Evolutionary conservation across 116 monocot species (phyloP).

Genomic region (Phalaenopsis hybrid): DNA sequence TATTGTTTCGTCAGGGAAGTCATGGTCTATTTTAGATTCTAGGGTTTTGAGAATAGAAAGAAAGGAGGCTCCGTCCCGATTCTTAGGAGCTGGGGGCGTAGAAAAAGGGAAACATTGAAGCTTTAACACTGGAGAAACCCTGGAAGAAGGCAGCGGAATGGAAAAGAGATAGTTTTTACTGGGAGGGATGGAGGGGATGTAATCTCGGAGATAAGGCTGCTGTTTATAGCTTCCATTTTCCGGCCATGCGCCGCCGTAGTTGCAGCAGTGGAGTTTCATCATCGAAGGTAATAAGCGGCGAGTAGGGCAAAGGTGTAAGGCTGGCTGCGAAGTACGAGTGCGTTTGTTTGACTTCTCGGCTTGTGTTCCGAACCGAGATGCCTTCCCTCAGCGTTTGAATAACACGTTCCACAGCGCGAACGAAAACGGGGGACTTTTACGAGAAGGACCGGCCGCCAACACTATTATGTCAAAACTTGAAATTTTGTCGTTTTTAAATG

Average conservation of each 20-base stretch:
- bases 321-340: no score
- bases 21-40: neutral
- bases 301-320: neutral
- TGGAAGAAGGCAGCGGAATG: neutral
- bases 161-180: neutral
- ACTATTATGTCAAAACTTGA: no score
- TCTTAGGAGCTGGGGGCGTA: neutral
- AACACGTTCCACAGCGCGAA: no score
- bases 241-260: neutral
- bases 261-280: slow-evolving; percentile 12
- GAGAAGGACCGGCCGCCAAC: no score
- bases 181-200: slow-evolving; percentile 2
- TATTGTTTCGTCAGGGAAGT: slow-evolving; percentile 11
- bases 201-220: neutral
- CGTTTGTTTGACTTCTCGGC: no score
- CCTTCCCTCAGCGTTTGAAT: no score
- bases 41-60: slow-evolving; percentile 10
- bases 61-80: neutral
- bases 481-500: no score
- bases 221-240: slow-evolving; percentile 7
- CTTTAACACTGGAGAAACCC: slow-evolving; percentile 10
- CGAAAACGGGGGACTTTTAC: no score
- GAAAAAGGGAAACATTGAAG: neutral
- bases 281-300: neutral
- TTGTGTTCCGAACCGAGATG: no score